Evolutionary conservation across 768 basidiomycete genomes (phyloP).

Genomic region (Lactarius quietus): DNA sequence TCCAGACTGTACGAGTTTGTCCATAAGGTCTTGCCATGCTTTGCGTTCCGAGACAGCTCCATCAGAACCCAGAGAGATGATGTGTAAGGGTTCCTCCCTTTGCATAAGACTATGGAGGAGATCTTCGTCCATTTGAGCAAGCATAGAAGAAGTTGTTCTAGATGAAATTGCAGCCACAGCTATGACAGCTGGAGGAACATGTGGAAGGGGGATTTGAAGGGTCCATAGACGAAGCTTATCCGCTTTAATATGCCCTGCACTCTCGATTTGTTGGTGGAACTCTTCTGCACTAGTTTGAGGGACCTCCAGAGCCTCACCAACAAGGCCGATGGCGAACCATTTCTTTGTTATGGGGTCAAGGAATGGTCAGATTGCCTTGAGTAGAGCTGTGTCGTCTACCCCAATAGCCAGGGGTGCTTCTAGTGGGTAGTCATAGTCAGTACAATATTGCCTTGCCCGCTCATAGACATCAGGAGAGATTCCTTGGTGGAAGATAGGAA

Average conservation of each 20-base stretch:
- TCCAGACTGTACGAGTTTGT: background rate
- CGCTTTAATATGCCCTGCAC: background rate
- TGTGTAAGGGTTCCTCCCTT: background rate
- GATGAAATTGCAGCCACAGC: background rate
- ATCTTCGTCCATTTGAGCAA: background rate
- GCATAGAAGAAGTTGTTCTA: background rate
- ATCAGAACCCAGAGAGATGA: background rate
- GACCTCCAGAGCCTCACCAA: background rate
- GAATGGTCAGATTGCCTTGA: background rate
- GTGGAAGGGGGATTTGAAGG: background rate
- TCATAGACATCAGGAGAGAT: background rate
- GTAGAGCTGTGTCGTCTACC: background rate
- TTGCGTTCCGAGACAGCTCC: background rate
- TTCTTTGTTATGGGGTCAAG: background rate
- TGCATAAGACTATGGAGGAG: background rate
- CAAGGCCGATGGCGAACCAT: background rate
- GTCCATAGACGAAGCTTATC: background rate
- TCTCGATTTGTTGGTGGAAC: background rate
- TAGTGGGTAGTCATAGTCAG: background rate
- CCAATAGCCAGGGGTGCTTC: background rate
- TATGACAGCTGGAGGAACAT: background rate
- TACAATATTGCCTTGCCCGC: background rate
- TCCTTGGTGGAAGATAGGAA: background rate
- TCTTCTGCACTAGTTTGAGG: background rate
- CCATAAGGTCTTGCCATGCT: background rate